Evolutionary conservation across 2,329 filamentous ascomycete genomes (phyloP), one percentile per base, ranked within the genome.

Genomic region (Pyrenochaeta sp.): DNA sequence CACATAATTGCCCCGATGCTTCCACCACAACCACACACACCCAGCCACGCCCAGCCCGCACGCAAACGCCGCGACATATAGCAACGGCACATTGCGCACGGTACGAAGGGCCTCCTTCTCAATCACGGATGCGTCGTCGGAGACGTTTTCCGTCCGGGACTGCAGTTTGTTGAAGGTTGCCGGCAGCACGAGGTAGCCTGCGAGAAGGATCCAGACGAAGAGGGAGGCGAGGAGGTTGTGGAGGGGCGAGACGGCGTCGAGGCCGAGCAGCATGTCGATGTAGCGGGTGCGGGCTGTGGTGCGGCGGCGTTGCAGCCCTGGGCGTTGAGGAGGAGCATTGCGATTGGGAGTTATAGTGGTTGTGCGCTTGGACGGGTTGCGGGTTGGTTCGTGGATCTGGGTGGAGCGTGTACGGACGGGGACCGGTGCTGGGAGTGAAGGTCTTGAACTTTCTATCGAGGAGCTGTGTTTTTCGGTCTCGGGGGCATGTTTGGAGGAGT

Each of bases 111-210:
- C 55, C 23, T 67, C 51, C 10, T 51, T 53, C n/a, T 69, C 53
- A 2, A 54, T 35, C 10, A 36, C 48, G 18, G 55, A 37, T 11
- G 55, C 54, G 23, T 61, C 62, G 6, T 58, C 51, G 19, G 68
- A 57, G 9, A 66, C 36, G 7, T 60, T 39, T 17, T 67, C 55
- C 11, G 62, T 60, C n/a, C n/a, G n/a, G n/a, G n/a, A n/a, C 41
- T 73, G 67, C 30, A 77, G 62, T 21, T 68, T 74, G 24, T 74
- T 79, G 55, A 81, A 82, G 1, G 77, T 80, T 5, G 75, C 78
- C 0, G 79, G 78, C 23, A 80, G 73, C 28, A 81, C 70, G 11
- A 82, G 68, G 65, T 81, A 82, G 19, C 79, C 79, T 0, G 75
- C 75, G 1, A 82, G 72, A 3, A 82, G 69, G 31, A 80, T 68